These are phyloP conservation scores for Dactylellina cionopaga DNA, from an alignment of 2,329 filamentous ascomycete species.

Conservation along the genomic window DNA sequence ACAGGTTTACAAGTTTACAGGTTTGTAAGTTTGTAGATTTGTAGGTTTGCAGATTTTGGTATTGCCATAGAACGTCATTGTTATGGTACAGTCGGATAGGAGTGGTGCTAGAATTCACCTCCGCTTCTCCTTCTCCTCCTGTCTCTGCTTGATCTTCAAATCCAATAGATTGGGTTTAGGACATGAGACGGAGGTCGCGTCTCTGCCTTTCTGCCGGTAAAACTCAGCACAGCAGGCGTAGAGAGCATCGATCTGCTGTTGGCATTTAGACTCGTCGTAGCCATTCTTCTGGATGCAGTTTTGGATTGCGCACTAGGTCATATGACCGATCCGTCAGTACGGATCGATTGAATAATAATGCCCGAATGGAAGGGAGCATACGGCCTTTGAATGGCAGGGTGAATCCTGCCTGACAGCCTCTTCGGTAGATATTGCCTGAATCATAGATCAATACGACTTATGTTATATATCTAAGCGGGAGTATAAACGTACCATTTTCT, in stretches of 20 bases:
- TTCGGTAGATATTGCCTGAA: conserved; percentile 38
- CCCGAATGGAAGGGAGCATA: background rate
- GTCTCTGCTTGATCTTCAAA: conserved; percentile 84
- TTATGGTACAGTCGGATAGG: conserved; percentile 7
- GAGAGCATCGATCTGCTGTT: conserved; percentile 78
- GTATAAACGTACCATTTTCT: background rate
- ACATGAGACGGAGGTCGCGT: conserved; percentile 81
- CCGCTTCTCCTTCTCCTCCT: conserved; percentile 60
- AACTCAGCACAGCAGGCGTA: conserved; percentile 95
- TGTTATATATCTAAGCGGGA: background rate
- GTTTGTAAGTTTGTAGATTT: background rate
- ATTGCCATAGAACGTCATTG: background rate
- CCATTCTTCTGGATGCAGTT: conserved; percentile 85
- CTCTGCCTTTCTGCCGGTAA: conserved; percentile 80
- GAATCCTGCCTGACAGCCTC: conserved; percentile 45
- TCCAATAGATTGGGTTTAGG: conserved; percentile 81
- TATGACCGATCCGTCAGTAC: background rate
- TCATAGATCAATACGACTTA: background rate
- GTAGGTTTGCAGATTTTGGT: background rate
- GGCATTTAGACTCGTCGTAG: conserved; percentile 86
- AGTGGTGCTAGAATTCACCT: conserved; percentile 47
- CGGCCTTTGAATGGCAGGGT: conserved; percentile 45
- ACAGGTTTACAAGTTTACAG: background rate
- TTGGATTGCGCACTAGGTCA: conserved; percentile 60
- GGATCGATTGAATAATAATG: background rate